phyloP scores from a whole-genome alignment of 116 monocot species.

The Posidonia oceanica region DNA sequence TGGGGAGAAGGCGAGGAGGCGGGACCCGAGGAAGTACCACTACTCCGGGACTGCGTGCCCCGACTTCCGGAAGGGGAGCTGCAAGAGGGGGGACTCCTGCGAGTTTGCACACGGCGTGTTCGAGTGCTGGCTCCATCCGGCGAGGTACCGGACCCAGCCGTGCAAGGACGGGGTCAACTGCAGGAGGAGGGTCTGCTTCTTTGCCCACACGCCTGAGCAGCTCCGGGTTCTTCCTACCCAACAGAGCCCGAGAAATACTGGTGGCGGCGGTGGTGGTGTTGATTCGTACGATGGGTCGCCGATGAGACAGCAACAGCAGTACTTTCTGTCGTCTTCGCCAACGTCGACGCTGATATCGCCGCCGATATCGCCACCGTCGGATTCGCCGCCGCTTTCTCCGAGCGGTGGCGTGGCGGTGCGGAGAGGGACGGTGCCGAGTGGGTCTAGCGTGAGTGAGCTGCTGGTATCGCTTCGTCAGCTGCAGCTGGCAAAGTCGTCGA shows the following conservation, averaged over 20 bases:
- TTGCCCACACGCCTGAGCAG: slow-evolving; percentile 53
- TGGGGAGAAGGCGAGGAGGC: slow-evolving; percentile 42
- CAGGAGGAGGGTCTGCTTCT: slow-evolving; percentile 54
- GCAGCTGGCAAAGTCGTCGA: slow-evolving; percentile 32
- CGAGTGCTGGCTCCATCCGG: slow-evolving; percentile 68
- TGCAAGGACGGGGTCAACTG: slow-evolving; percentile 61
- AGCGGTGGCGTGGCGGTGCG: not conserved
- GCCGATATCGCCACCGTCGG: slow-evolving; percentile 26
- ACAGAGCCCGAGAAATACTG: slow-evolving; percentile 10
- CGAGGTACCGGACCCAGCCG: slow-evolving; percentile 49
- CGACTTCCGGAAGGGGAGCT: slow-evolving; percentile 35
- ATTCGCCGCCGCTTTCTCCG: slow-evolving; percentile 41
- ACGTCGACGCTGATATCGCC: slow-evolving; percentile 32
- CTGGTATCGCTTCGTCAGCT: slow-evolving; percentile 47
- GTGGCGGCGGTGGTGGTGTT: not conserved
- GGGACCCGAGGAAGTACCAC: slow-evolving; percentile 29
- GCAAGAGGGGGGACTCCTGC: slow-evolving; percentile 33
- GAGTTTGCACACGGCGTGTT: slow-evolving; percentile 53
- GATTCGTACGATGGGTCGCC: slow-evolving; percentile 28
- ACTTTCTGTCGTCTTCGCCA: slow-evolving; percentile 43
- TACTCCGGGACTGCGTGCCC: slow-evolving; percentile 36
- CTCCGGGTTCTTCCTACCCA: slow-evolving; percentile 26
- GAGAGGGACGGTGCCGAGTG: not conserved
- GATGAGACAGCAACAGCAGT: slow-evolving; percentile 6
- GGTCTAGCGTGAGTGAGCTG: slow-evolving; percentile 28